These are phyloP conservation scores for Rostrohypoxylon terebratum DNA, from an alignment of 495 filamentous ascomycete genomes.

Conservation along the genomic window DNA sequence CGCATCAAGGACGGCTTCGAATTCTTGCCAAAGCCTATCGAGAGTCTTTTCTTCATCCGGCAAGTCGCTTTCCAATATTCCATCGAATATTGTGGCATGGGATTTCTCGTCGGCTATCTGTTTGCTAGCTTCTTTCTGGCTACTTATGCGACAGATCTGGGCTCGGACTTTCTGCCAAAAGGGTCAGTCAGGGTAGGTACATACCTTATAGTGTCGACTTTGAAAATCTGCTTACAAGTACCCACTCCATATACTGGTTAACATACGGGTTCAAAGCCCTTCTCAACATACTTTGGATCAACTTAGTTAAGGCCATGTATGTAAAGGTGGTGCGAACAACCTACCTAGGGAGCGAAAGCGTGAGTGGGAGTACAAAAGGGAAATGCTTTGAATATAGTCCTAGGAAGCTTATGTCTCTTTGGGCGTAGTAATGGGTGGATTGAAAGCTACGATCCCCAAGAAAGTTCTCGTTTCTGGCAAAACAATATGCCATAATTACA, in stretches of 20 bases:
- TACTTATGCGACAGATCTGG: not conserved
- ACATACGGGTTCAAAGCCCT: not conserved
- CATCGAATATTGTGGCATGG: conserved; percentile 53
- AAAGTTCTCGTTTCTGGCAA: conserved; percentile 33
- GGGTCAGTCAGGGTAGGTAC: not conserved
- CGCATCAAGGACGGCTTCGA: conserved; percentile 52
- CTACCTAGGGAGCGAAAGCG: conserved; percentile 24
- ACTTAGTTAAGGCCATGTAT: not conserved
- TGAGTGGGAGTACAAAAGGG: conserved; percentile 3
- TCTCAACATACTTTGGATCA: conserved; percentile 21
- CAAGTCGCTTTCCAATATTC: conserved; percentile 55
- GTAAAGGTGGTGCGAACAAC: not conserved
- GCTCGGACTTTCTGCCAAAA: not conserved
- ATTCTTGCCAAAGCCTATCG: conserved; percentile 56
- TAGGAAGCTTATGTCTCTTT: not conserved
- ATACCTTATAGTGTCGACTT: not conserved
- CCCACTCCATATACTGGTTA: not conserved
- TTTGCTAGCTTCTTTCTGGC: not conserved
- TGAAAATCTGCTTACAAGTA: not conserved
- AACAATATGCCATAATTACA: conserved; percentile 14
- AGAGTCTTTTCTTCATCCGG: conserved; percentile 52
- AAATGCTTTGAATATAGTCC: conserved; percentile 7
- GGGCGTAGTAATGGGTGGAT: not conserved
- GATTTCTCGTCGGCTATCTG: not conserved
- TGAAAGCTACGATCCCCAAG: conserved; percentile 30